Evolutionary conservation across 164 flowering plant species (phyloP), one percentile per base, ranked within the genome.

Genomic region (Annona squamosa): DNA sequence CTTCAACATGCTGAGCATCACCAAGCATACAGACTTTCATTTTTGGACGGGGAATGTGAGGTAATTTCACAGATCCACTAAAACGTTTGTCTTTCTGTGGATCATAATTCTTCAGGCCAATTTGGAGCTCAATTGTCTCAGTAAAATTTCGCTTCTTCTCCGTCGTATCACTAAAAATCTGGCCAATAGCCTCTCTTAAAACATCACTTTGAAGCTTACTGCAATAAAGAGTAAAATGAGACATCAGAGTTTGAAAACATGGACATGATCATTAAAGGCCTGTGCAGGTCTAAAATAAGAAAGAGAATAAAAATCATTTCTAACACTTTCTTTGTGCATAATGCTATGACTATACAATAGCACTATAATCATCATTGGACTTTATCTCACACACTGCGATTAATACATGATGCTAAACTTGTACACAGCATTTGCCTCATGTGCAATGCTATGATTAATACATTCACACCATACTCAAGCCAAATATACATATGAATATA

Each of bases 41-140:
- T 48, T 79, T 76, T 7, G 77, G 79, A 16, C 79, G 79, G 16
- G 82, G 79, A 18, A 79, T 79, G 65, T 76, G 79, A 10, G 79
- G 79, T 10, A 79, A 45, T 44, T 70, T 79, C 0, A 85, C 88
- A 45, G 88, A 84, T 9, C 88, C 85, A 46, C 78, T 71, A 18
- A 76, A 76, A 67, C 71, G 67, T 44, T 71, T 76, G 74, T 76
- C 74, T 61, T 71, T 76, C 62, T 71, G 78, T 1, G 74, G 78
- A 41, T 76, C 63, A 66, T 66, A 71, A 6, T 71, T 76, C 57
- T 76, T 76, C 71, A 76, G 59, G 5, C 74, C 78, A 61, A 71
- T 76, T 71, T 76, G 78, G 42, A 76, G 78, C 41, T 76, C 74
- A 44, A 71, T 76, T n/a, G 78, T 71, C 46, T 76, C 78, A 1